Evolutionary conservation across 331 rosid species (phyloP).

Genomic region (Pyrus hybrid): DNA sequence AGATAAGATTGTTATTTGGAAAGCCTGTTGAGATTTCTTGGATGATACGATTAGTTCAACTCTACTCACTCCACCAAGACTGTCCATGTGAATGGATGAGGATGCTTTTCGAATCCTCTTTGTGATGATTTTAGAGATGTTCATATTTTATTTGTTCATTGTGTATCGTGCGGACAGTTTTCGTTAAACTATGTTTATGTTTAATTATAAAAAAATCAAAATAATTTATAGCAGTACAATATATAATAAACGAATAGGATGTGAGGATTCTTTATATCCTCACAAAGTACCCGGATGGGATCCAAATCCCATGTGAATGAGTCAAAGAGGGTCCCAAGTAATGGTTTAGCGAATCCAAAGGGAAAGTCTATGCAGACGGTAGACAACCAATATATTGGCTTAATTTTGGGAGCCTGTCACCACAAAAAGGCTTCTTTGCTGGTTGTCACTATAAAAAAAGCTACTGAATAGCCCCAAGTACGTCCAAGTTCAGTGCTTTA

Average conservation of each 20-base stretch:
- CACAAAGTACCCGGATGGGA: too few species aligned
- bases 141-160: fast-evolving
- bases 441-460: slow-evolving; percentile 2
- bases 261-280: fast-evolving
- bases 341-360: slow-evolving; percentile 10
- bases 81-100: too few species aligned
- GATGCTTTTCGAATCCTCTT: too few species aligned
- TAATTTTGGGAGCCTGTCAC: slow-evolving; percentile 21
- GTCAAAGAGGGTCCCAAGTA: slow-evolving; percentile 13
- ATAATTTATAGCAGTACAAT: fast-evolving
- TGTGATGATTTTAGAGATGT: too few species aligned
- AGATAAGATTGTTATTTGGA: background rate
- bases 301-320: slow-evolving; percentile 5
- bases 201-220: too few species aligned
- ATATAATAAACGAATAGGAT: fast-evolving
- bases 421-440: slow-evolving; percentile 17
- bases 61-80: background rate
- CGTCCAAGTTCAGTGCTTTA: slow-evolving; percentile 74
- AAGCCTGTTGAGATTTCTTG: background rate
- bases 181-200: too few species aligned
- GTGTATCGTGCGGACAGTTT: fast-evolving
- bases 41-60: slow-evolving; percentile 9
- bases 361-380: background rate
- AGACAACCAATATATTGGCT: slow-evolving; percentile 19
- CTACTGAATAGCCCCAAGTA: slow-evolving; percentile 16